Conservation (phyloP, 2,329 filamentous ascomycete species). For the Davidsoniella australis region DNA sequence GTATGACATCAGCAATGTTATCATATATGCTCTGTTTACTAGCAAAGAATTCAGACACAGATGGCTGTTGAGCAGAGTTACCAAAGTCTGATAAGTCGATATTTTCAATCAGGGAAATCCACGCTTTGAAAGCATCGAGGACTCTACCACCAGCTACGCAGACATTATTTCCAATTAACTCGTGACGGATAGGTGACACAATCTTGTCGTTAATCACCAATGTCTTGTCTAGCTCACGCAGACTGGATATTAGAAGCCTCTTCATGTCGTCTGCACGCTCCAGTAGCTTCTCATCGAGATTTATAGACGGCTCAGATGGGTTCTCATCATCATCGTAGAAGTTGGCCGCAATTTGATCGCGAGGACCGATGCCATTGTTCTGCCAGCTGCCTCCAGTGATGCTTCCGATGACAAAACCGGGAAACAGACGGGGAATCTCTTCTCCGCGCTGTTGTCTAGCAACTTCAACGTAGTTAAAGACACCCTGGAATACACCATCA, state of each 20-base stretch:
- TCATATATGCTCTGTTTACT: constrained; percentile 94
- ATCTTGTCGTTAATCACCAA: constrained; percentile 65
- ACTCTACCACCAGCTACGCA: constrained; percentile 65
- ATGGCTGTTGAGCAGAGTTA: constrained; percentile 64
- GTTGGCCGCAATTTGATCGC: constrained; percentile 60
- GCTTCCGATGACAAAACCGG: constrained; percentile 82
- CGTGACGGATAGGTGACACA: constrained; percentile 61
- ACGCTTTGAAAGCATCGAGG: constrained; percentile 75
- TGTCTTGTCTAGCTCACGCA: constrained; percentile 75
- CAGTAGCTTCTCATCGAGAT: constrained; percentile 60
- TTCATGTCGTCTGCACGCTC: constrained; percentile 77
- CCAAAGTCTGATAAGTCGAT: constrained; percentile 71
- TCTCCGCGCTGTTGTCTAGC: constrained; percentile 86
- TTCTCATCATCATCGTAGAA: constrained; percentile 74
- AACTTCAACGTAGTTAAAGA: constrained; percentile 92
- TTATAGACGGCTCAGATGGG: constrained; percentile 49
- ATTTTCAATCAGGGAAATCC: constrained; percentile 79
- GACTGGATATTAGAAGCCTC: constrained; percentile 66
- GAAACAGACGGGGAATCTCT: constrained; percentile 79
- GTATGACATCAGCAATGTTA: constrained; percentile 71
- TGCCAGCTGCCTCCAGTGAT: constrained; percentile 77
- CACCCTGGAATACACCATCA: constrained; percentile 85
- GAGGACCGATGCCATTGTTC: constrained; percentile 46
- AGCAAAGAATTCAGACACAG: constrained; percentile 69
- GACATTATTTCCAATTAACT: constrained; percentile 63